Evolutionary conservation across 1,139 yeast genomes (phyloP), one percentile per base, ranked within the genome.

Genomic region (Lodderomyces elongisporus): DNA sequence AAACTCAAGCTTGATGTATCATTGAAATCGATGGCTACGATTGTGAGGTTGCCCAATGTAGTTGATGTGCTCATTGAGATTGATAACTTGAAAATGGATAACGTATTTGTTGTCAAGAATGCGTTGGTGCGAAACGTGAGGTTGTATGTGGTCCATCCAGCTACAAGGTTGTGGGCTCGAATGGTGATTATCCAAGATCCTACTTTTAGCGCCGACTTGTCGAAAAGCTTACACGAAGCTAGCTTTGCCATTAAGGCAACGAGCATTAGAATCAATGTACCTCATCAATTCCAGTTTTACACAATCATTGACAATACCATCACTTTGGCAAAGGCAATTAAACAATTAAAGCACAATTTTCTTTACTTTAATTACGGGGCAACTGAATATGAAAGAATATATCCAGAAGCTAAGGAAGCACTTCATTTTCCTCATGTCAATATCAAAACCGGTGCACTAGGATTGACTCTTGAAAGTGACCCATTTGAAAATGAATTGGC

Each of bases 301-400:
- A 72, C 76, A 8, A 73, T 83, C 25, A 62, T 81, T 35, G 94
- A 84, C 44, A 80, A 80, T 44, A 50, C 77, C 3, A 70, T 81
- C 25, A 77, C 85, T 0, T 58, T 77, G 35, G 68, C 66, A 38
- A 84, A 84, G 50, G 71, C 85, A 0, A 54, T 74, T 13, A 66
- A 63, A 36, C 87, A 81, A 40, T 61, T 83, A 18, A 51, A 53
- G 25, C 60, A 61, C 33, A 79, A 81, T 34, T 78, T 79, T 39
- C 45, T 56, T 14, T 57, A 65, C 31, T 52, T 74, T 25, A 54
- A 60, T 8, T 47, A 54, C 12, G 62, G 68, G 2, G 51, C 66
- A 4, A 49, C 55, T 15, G 71, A 75, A 5, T 60, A 57, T 35
- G 56, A 59, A 12, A 47, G 60, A 23, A 46, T 67, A 3, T 52